Conservation (phyloP, 805 yeast species). For the Candida morakotiae region DNA sequence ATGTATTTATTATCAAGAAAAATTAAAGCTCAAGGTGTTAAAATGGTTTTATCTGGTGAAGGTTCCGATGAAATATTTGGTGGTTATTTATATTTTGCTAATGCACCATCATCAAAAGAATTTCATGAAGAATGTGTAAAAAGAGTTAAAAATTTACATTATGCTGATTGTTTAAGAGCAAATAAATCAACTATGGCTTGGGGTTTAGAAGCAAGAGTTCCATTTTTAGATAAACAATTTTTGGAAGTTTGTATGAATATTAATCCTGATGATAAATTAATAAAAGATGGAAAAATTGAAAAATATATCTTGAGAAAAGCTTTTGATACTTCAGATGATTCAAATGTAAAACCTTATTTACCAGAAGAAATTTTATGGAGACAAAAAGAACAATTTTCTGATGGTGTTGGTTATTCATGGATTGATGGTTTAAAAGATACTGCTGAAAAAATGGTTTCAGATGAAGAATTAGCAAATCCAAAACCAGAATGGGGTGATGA, state of each 20-base stretch:
- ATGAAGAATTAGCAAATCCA: constrained; percentile 86
- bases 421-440: constrained; percentile 95
- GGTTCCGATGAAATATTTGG: constrained; percentile 99
- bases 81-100: constrained; percentile 95
- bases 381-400: constrained; percentile 99
- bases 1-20: constrained; percentile 95
- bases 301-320: constrained; percentile 97
- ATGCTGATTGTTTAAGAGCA: constrained; percentile 96
- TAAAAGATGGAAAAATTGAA: constrained; percentile 79
- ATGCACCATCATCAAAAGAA: constrained; percentile 89
- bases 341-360: constrained; percentile 74
- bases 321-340: constrained; percentile 87
- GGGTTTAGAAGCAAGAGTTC: constrained; percentile 99
- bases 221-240: constrained; percentile 94
- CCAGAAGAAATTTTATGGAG: constrained; percentile 98
- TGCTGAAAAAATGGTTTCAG: constrained; percentile 81
- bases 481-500: constrained; percentile 96
- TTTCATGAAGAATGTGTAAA: constrained; percentile 95
- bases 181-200: constrained; percentile 99
- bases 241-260: constrained; percentile 91
- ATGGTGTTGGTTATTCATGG: constrained; percentile 99
- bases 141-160: constrained; percentile 95
- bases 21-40: constrained; percentile 98
- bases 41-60: constrained; percentile 98
- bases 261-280: constrained; percentile 88